Percentiles rank a stretch among this genome's conserved stretches.
These are phyloP conservation scores for Aspergillus nidulans DNA, from an alignment of 495 filamentous ascomycete species.

Conservation along the genomic window DNA sequence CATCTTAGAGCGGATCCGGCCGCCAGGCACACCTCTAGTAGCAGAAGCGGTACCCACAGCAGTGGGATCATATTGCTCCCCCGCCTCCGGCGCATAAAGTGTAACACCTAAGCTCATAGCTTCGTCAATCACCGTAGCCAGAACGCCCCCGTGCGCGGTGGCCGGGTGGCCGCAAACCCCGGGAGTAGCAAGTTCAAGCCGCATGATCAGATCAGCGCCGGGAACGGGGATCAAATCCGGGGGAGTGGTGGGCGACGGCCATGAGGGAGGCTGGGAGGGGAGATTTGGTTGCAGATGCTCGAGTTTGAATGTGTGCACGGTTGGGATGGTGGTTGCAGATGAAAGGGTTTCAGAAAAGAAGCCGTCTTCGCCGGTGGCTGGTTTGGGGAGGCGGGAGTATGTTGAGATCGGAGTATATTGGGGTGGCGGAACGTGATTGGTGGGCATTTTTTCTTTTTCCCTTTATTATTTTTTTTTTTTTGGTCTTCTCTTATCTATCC, in stretches of 20 bases:
- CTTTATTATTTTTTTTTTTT: constrained; percentile 2
- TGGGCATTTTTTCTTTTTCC: neutral
- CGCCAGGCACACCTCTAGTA: neutral
- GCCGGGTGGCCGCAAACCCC: constrained; percentile 38
- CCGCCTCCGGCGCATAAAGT: constrained; percentile 20
- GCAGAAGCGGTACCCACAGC: neutral
- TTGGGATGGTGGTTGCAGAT: constrained; percentile 36
- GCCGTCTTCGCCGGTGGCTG: constrained; percentile 37
- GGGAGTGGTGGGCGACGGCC: constrained; percentile 30
- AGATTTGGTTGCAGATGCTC: constrained; percentile 20
- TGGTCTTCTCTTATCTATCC: neutral
- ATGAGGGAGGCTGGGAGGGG: constrained; percentile 22
- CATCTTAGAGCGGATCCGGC: constrained; percentile 21
- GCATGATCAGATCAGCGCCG: constrained; percentile 37
- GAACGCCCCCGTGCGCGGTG: constrained; percentile 44
- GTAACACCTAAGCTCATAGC: constrained; percentile 40
- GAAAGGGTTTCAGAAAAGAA: constrained; percentile 35
- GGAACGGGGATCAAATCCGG: constrained; percentile 19
- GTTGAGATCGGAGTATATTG: constrained; percentile 21
- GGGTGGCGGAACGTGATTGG: constrained; percentile 27
- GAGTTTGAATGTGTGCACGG: constrained; percentile 34
- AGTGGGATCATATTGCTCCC: constrained; percentile 5
- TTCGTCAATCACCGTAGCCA: constrained; percentile 71
- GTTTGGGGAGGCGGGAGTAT: constrained; percentile 34
- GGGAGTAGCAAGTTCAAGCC: constrained; percentile 29